phyloP scores from a whole-genome alignment of 352 stramenopile species.

The Peronospora belbahrii region DNA sequence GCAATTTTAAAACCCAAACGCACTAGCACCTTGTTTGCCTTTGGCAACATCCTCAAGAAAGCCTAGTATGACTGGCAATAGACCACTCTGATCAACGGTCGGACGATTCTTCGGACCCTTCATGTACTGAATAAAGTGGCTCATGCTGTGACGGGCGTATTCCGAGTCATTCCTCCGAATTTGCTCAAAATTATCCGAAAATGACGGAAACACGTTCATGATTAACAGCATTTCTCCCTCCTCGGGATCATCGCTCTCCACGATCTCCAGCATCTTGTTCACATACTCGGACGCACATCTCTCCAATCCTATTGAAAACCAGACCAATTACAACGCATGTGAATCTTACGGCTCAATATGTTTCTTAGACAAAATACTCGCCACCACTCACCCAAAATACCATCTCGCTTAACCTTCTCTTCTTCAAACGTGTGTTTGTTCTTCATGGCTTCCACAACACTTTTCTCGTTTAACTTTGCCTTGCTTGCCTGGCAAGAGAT shows the following conservation, averaged over 20 bases:
- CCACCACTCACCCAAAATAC: conserved; percentile 50
- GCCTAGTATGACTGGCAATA: conserved; percentile 62
- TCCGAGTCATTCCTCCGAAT: conserved; percentile 69
- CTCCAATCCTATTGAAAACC: conserved; percentile 47
- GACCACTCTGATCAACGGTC: conserved; percentile 55
- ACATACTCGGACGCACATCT: conserved; percentile 82
- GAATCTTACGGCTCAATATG: not conserved
- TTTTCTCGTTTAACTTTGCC: conserved; percentile 54
- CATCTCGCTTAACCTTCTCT: conserved; percentile 75
- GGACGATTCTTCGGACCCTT: conserved; percentile 80
- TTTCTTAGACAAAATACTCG: not conserved
- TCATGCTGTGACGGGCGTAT: conserved; percentile 81
- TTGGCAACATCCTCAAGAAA: conserved; percentile 67
- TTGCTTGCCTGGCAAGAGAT: conserved; percentile 46
- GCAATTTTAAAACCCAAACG: conserved; percentile 68
- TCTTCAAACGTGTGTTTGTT: conserved; percentile 76
- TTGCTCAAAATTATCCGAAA: conserved; percentile 82
- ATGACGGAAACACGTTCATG: conserved; percentile 83
- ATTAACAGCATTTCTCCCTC: conserved; percentile 77
- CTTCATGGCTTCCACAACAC: conserved; percentile 64
- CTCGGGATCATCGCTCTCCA: conserved; percentile 72
- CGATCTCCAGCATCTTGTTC: conserved; percentile 77
- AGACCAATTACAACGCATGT: not conserved
- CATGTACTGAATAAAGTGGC: conserved; percentile 80
- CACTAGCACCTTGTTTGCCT: conserved; percentile 49